These are phyloP conservation scores for Cruciata laevipes DNA, from an alignment of 257 asterid genomes.

Conservation along the genomic window DNA sequence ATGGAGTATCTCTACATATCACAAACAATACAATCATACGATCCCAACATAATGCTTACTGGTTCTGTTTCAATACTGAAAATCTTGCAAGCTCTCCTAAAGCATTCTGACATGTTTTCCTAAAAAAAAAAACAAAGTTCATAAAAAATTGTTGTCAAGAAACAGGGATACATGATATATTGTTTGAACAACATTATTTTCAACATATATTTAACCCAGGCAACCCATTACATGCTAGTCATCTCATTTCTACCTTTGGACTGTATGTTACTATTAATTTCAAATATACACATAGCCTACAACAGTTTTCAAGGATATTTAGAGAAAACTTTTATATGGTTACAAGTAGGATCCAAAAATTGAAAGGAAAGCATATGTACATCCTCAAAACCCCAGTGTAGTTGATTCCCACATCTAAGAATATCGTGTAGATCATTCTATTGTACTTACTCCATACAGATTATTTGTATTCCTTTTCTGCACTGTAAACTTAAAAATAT, in stretches of 20 bases:
- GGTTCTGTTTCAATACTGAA: constrained; percentile 68
- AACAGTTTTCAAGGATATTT: neutral
- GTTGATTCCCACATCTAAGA: neutral
- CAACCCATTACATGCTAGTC: neutral
- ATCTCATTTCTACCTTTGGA: neutral
- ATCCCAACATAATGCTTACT: constrained; percentile 37
- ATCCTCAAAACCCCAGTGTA: neutral
- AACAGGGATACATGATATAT: neutral
- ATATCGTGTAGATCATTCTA: neutral
- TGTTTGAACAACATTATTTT: too few relatives aligned
- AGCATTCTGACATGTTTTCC: constrained; percentile 90
- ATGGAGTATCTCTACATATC: constrained; percentile 7
- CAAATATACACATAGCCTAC: neutral
- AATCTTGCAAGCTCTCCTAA: constrained; percentile 85
- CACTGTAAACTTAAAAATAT: neutral
- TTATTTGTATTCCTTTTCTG: neutral
- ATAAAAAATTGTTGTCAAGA: neutral
- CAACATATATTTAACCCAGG: neutral
- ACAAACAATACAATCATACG: constrained; percentile 11
- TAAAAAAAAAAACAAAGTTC: constrained; percentile 29
- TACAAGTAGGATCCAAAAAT: neutral
- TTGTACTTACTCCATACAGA: neutral
- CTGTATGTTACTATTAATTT: too few relatives aligned
- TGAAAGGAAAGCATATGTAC: neutral
- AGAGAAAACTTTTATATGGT: neutral